Percentiles rank a stretch among this genome's conserved stretches.
phyloP scores from a whole-genome alignment of 208 protist species.

The Naegleria fowleri region DNA sequence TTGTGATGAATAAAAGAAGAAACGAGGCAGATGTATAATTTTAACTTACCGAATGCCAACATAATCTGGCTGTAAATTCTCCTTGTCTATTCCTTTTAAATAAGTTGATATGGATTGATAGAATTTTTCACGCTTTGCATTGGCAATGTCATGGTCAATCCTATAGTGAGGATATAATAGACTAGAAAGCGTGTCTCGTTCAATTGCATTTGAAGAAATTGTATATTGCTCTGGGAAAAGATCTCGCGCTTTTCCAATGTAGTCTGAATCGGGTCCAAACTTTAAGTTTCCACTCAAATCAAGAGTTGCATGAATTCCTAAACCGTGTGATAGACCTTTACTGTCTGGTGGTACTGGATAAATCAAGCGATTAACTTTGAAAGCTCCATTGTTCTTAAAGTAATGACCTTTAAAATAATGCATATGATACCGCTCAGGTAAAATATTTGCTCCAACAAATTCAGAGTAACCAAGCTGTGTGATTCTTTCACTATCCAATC shows the following conservation, averaged over 20 bases:
- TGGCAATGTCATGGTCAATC: background rate
- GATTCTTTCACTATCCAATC: background rate
- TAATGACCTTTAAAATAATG: conserved; percentile 14
- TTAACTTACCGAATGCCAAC: background rate
- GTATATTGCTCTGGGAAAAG: background rate
- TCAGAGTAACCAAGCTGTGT: background rate
- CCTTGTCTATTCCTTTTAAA: background rate
- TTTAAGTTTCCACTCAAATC: conserved; percentile 4
- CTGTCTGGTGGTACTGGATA: background rate
- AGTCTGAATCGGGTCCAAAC: conserved; percentile 3
- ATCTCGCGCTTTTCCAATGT: background rate
- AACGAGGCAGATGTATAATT: too few species aligned
- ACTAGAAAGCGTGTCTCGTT: background rate
- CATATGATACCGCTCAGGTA: background rate
- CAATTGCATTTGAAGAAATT: background rate
- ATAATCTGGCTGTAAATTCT: background rate
- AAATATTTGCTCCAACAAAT: background rate
- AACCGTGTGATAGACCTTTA: background rate
- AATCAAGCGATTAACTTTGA: background rate
- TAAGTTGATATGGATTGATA: background rate
- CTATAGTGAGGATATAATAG: background rate
- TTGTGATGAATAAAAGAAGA: too few species aligned
- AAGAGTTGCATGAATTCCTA: conserved; percentile 15
- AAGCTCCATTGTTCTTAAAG: background rate
- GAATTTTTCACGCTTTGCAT: background rate